phyloP scores from a whole-genome alignment of 768 basidiomycete species.

The Lactarius indigo region DNA sequence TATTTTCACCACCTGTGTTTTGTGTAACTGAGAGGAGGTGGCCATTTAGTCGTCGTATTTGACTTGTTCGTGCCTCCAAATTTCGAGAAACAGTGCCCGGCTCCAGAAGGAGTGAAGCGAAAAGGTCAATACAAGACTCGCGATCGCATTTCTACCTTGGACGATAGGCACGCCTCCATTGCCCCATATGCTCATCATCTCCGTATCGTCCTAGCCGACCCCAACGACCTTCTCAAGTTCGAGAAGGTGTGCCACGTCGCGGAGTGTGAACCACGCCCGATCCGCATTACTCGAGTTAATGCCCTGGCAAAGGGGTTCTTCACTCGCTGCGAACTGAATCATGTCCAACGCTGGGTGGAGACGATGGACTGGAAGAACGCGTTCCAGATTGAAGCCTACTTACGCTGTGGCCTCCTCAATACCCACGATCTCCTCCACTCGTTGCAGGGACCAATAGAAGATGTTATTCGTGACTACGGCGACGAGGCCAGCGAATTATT shows the following conservation, averaged over 20 bases:
- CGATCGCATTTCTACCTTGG: slow-evolving; percentile 54
- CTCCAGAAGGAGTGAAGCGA: slow-evolving; percentile 40
- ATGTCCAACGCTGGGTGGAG: slow-evolving; percentile 42
- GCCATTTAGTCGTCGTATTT: slow-evolving; percentile 15
- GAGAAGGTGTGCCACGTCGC: slow-evolving; percentile 50
- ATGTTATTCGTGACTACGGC: slow-evolving; percentile 36
- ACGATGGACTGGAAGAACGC: slow-evolving; percentile 61
- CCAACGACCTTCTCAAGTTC: slow-evolving; percentile 50
- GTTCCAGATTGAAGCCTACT: slow-evolving; percentile 71
- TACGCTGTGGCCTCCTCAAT: slow-evolving; percentile 62
- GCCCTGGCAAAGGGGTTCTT: slow-evolving; percentile 53
- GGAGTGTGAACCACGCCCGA: slow-evolving; percentile 35
- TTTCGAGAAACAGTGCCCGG: slow-evolving; percentile 52
- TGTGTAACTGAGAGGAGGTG: neutral
- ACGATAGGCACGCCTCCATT: slow-evolving; percentile 52
- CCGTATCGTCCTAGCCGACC: slow-evolving; percentile 55
- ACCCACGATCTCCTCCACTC: slow-evolving; percentile 49
- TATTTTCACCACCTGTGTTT: neutral
- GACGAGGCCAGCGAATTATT: slow-evolving; percentile 46
- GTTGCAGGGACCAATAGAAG: slow-evolving; percentile 43
- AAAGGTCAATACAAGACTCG: slow-evolving; percentile 42
- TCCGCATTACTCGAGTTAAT: slow-evolving; percentile 39
- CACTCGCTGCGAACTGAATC: slow-evolving; percentile 41
- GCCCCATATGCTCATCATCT: slow-evolving; percentile 72
- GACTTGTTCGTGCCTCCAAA: slow-evolving; percentile 46